Conservation (phyloP, 176 grass and related monocot species). For the Carex myosuroides region DNA sequence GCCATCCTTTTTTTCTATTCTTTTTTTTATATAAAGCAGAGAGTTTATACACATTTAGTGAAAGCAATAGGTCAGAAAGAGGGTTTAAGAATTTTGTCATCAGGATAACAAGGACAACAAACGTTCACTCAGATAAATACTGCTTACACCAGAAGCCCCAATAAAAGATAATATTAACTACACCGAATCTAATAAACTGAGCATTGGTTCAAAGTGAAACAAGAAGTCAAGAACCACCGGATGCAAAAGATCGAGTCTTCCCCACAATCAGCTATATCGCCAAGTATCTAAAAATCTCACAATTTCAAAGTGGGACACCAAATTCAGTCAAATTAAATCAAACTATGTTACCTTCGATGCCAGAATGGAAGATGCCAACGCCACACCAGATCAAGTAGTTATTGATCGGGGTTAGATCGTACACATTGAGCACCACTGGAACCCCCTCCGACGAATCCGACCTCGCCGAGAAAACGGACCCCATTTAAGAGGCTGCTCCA, state of each 20-base stretch:
- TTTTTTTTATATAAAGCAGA: no score
- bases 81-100: no score
- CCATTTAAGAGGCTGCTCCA: slow-evolving; percentile 16
- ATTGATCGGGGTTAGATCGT: slow-evolving; percentile 96
- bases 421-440: slow-evolving; percentile 72
- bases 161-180: neutral
- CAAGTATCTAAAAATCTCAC: neutral
- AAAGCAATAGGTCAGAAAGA: no score
- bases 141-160: neutral
- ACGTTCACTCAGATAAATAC: neutral
- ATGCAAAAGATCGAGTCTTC: neutral
- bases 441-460: slow-evolving; percentile 26
- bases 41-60: no score
- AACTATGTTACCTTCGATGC: slow-evolving; percentile 59
- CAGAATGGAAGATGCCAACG: slow-evolving; percentile 95
- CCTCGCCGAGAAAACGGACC: slow-evolving; percentile 28
- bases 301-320: neutral
- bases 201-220: neutral
- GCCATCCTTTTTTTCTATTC: no score
- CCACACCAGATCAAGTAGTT: slow-evolving; percentile 94
- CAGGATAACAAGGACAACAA: neutral
- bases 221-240: neutral
- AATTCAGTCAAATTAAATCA: neutral
- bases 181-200: neutral
- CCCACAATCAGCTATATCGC: neutral